Evolutionary conservation across 192 early-diverging fungal genomes (phyloP).

Genomic region (Backusella sp.): DNA sequence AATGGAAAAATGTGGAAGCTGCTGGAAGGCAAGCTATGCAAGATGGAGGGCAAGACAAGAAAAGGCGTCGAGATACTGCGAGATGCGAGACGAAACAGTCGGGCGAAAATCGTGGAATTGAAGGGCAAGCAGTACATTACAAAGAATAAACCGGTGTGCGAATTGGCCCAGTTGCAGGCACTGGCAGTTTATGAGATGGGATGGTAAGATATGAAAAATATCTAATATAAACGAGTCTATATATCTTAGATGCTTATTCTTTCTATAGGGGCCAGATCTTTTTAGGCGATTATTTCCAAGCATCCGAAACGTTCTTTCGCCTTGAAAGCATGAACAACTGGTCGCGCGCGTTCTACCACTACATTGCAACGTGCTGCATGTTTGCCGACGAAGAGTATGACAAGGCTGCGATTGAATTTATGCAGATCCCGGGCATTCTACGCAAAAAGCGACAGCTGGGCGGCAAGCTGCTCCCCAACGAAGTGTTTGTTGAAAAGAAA

Average conservation of each 20-base stretch:
- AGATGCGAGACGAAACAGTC: conserved; percentile 19
- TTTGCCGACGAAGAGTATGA: conserved; percentile 37
- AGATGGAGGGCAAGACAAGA: conserved; percentile 25
- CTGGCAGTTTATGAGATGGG: conserved; percentile 37
- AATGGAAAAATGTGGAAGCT: conserved; percentile 31
- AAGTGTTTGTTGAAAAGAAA: conserved; percentile 29
- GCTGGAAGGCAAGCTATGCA: conserved; percentile 31
- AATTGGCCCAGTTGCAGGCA: conserved; percentile 27
- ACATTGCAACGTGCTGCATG: conserved; percentile 42
- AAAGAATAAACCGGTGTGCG: conserved; percentile 18
- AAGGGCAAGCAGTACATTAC: not conserved
- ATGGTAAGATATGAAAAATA: too few relatives aligned
- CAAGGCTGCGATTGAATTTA: conserved; percentile 35
- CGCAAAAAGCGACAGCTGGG: conserved; percentile 12
- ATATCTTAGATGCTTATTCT: too few relatives aligned
- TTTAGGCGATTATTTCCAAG: conserved; percentile 38
- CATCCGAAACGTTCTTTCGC: conserved; percentile 42
- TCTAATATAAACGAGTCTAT: too few relatives aligned
- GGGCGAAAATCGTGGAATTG: not conserved
- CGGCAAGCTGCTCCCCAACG: conserved; percentile 26
- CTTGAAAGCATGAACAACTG: conserved; percentile 41
- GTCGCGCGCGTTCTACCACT: conserved; percentile 38
- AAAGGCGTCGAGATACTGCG: conserved; percentile 24
- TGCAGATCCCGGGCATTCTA: conserved; percentile 30
- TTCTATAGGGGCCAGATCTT: conserved; percentile 43